These are phyloP conservation scores for Ophiostoma novo-ulmi DNA, from an alignment of 2,329 filamentous ascomycete species.

Conservation along the genomic window DNA sequence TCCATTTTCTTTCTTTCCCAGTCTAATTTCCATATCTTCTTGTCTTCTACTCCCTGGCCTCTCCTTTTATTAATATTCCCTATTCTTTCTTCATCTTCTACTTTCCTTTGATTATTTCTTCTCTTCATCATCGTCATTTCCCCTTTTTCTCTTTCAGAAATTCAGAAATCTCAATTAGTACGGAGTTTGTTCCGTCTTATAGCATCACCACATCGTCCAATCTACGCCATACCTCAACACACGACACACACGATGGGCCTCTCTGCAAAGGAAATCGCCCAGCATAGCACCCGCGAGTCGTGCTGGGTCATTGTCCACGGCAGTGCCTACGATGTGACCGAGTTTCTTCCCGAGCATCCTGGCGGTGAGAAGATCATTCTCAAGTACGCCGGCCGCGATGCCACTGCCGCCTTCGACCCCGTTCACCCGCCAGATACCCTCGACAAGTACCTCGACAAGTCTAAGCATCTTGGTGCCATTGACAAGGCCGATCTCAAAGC, in stretches of 20 bases:
- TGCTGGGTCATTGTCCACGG: slow-evolving; percentile 38
- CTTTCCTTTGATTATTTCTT: neutral
- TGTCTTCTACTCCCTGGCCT: neutral
- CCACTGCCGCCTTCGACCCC: slow-evolving; percentile 84
- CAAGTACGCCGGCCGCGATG: slow-evolving; percentile 94
- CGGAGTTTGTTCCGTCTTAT: neutral
- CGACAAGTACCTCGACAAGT: slow-evolving; percentile 73
- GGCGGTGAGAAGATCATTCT: slow-evolving; percentile 90
- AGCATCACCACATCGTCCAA: neutral
- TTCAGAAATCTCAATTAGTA: neutral
- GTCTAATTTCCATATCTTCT: neutral
- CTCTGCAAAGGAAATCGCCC: slow-evolving; percentile 34
- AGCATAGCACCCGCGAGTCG: slow-evolving; percentile 34
- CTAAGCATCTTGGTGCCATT: slow-evolving; percentile 83
- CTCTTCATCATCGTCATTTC: neutral
- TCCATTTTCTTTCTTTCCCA: slow-evolving; percentile 4
- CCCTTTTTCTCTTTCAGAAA: neutral
- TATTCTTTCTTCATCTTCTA: neutral
- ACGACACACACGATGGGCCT: slow-evolving; percentile 27
- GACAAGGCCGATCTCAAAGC: slow-evolving; percentile 70
- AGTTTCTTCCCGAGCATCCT: slow-evolving; percentile 64
- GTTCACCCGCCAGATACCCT: slow-evolving; percentile 86
- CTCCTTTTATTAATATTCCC: neutral
- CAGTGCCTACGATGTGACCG: slow-evolving; percentile 36
- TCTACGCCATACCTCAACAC: neutral